Evolutionary conservation across 2,329 filamentous ascomycete species (phyloP), one percentile per base, ranked within the genome.

Genomic region (Scedosporium boydii): DNA sequence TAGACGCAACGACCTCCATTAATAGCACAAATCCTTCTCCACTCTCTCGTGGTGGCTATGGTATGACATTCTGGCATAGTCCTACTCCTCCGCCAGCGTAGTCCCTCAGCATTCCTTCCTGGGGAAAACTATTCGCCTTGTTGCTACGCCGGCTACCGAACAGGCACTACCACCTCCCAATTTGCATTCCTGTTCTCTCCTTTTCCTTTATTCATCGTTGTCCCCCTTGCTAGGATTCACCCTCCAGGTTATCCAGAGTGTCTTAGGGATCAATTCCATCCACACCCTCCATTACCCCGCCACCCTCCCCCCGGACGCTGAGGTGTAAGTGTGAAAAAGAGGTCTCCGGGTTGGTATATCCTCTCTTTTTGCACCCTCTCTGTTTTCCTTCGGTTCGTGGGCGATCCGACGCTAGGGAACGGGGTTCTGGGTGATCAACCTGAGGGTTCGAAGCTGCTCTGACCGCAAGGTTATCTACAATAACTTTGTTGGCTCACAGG

Each of bases 381-480:
- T 55, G 7, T 55, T 60, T 63, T 41, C 41, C 29, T 14, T 63
- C 62, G 62, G 62, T 34, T 58, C 48, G 53, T 41, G 21, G 34
- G 51, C 58, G 62, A 63, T 60, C 62, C 62, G 62, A 58, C 58
- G 58, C 44, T 60, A 59, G 23, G 23, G 53, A 60, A 41, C 44
- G 29, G 38, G 6, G 23, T 38, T 55, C 29, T 55, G 23, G 58
- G 58, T 58, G 62, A 57, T 63, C 58, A 63, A 58, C 38, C 57
- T 56, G n/a, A 46, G 18, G 21, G 55, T 41, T 58, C 44, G 18
- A 41, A 44, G 21, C 44, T 59, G n/a, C 51, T 59, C 59, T n/a
- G 23, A 61, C 34, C 59, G 51, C 51, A 38, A 44, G 23, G 51
- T 55, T 55, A 42, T 63, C 21, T 10, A 59, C 53, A 16, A 27